Evolutionary conservation across 257 asterid genomes (phyloP), one percentile per base, ranked within the genome.

Genomic region (Primulina huaijiensis): DNA sequence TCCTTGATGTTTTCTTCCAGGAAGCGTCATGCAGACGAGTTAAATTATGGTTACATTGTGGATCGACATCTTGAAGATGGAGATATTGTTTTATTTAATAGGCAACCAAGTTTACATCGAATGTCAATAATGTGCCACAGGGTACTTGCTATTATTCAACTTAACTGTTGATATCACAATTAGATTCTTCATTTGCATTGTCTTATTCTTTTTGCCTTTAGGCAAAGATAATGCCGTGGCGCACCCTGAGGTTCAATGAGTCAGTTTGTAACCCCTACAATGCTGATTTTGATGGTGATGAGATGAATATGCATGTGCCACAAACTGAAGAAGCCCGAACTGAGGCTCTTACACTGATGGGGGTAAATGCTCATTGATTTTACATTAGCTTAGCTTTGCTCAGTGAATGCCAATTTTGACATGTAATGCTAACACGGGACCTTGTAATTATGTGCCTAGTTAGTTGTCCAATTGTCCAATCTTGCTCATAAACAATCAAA

Each of bases 191-290:
- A 64, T 67, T 69, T 65, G 53, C 61, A 76, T 77, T 64, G 64
- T 65, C 52, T 9, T 56, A 23, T 69, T 35, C 76, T 50, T 80
- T 68, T 68, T 62, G 56, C 75, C 64, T 82, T 67, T 71, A 93
- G 99, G 99, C 99, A 76, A 89, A 92, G 89, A 89, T 93, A 84
- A 93, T 93, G 99, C 99, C 99, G 25, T 93, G 99, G 97, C 95
- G 99, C 72, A 93, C 99, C 71, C 80, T 93, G 82, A 81, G 97
- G 77, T 93, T 93, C 77, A 93, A 93, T 71, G 99, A 93, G 79
- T 93, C 99, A 68, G 96, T 93, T 79, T 93, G 99, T 83, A 93
- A 93, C 68, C 99, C 99, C 33, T 93, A 93, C 72, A 93, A 93
- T 80, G 97, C 97, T 52, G 99, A 93, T 82, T 93, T 93, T 77